Percentiles rank a stretch among this genome's conserved stretches.
phyloP scores from a whole-genome alignment of 371 early-diverging fungal species.

The Dinochytrium kinnereticum region DNA sequence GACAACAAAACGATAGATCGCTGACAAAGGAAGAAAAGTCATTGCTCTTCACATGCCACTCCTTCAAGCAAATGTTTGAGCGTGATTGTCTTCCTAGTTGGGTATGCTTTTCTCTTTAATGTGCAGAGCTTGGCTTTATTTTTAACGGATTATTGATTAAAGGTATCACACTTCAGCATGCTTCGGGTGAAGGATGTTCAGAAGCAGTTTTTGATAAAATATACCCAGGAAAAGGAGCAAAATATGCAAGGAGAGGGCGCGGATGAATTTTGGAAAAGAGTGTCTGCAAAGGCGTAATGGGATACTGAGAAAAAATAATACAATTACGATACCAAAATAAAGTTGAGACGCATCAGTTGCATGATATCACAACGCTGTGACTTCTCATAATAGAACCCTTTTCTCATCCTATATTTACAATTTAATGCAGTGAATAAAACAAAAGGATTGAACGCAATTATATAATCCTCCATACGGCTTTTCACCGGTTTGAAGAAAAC shows the following conservation, averaged over 20 bases:
- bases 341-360: too few species aligned
- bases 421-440: too few species aligned
- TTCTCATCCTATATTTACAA: too few species aligned
- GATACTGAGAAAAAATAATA: too few species aligned
- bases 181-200: constrained; percentile 53
- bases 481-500: too few species aligned
- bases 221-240: constrained; percentile 38
- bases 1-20: constrained; percentile 28
- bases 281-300: constrained; percentile 13
- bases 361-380: too few species aligned
- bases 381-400: too few species aligned
- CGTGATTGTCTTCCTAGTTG: constrained; percentile 48
- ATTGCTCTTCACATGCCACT: constrained; percentile 38
- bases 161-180: constrained; percentile 50
- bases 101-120: constrained; percentile 33
- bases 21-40: constrained; percentile 36
- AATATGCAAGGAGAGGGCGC: constrained; percentile 21
- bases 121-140: too few species aligned
- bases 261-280: constrained; percentile 44
- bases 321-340: too few species aligned
- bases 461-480: too few species aligned
- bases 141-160: background rate
- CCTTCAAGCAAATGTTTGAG: constrained; percentile 33
- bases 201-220: constrained; percentile 34
- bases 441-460: too few species aligned